A percentile compares a stretch with the other conserved stretches of the same genome.
Evolutionary conservation across 2,329 filamentous ascomycete species (phyloP).

Genomic region (Hymenoscyphus linearis): DNA sequence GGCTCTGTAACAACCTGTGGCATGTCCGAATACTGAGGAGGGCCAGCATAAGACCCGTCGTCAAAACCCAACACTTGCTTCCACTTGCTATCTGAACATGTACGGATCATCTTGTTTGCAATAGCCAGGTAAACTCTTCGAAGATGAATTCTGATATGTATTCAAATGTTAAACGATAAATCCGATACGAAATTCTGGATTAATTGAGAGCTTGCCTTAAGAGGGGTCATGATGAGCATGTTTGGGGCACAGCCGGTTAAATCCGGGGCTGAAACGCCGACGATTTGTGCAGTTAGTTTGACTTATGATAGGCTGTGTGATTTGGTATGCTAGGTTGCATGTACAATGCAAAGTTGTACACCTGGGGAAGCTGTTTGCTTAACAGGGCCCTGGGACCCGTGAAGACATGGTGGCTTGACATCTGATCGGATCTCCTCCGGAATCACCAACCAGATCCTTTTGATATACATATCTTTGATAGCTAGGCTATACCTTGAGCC

Average conservation of each 20-base stretch:
- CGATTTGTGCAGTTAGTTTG: background rate
- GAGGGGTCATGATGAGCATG: slow-evolving; percentile 8
- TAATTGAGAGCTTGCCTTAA: slow-evolving; percentile 7
- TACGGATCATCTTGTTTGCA: slow-evolving; percentile 14
- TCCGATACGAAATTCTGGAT: background rate
- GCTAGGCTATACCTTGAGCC: background rate
- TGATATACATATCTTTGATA: background rate
- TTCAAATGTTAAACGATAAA: background rate
- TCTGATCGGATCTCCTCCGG: background rate
- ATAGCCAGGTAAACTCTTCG: background rate
- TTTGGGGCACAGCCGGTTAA: slow-evolving; percentile 10
- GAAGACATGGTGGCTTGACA: background rate
- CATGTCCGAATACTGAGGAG: slow-evolving; percentile 6
- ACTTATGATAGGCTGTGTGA: slow-evolving; percentile 2
- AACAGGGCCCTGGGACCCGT: background rate
- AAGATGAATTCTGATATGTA: background rate
- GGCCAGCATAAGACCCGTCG: slow-evolving; percentile 14
- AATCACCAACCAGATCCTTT: background rate
- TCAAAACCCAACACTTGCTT: slow-evolving; percentile 30
- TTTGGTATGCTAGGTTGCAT: slow-evolving; percentile 1
- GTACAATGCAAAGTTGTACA: slow-evolving; percentile 6
- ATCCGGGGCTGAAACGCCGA: slow-evolving; percentile 12
- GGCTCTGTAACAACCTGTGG: slow-evolving; percentile 9
- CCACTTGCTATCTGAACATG: slow-evolving; percentile 26
- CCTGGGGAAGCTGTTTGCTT: slow-evolving; percentile 5